Percentiles rank a stretch among this genome's conserved stretches.
Conservation (phyloP, 2,329 filamentous ascomycete species). For the Nothophoma quercina region DNA sequence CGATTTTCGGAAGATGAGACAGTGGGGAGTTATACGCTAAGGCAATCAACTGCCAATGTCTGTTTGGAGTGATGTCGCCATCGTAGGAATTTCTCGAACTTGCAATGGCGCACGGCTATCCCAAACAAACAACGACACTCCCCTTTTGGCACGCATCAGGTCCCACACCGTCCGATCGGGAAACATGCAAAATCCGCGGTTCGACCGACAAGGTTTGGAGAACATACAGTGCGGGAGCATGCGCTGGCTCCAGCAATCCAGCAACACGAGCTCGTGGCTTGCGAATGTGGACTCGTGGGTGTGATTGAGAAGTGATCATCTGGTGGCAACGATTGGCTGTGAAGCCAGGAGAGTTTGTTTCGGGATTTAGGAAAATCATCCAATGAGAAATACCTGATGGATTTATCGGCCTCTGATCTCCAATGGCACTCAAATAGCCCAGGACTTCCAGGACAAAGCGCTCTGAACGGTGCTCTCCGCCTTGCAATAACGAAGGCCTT, state of each 20-base stretch:
- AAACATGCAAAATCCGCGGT: not conserved
- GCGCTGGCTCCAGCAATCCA: slow-evolving; percentile 8
- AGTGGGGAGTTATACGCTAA: too few relatives aligned
- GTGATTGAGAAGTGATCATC: slow-evolving; percentile 3
- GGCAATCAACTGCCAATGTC: too few relatives aligned
- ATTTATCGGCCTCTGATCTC: not conserved
- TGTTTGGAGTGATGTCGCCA: too few relatives aligned
- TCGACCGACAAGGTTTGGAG: not conserved
- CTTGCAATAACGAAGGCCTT: not conserved
- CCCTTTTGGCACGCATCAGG: not conserved
- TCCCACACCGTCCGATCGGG: not conserved
- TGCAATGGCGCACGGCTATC: not conserved
- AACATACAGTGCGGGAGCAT: not conserved
- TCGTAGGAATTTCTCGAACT: not conserved
- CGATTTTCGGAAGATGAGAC: too few relatives aligned
- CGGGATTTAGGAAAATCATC: not conserved
- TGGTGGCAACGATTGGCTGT: slow-evolving; percentile 2
- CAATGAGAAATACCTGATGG: slow-evolving; percentile 1
- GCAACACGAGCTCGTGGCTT: not conserved
- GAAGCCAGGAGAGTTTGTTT: not conserved
- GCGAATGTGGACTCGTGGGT: not conserved
- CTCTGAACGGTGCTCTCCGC: not conserved
- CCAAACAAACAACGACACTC: not conserved
- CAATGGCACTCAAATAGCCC: not conserved
- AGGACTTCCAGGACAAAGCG: too few relatives aligned